A percentile compares a stretch with the other conserved stretches of the same genome.
Conservation (phyloP, 345 rosid species). For the Brassica cretica region DNA sequence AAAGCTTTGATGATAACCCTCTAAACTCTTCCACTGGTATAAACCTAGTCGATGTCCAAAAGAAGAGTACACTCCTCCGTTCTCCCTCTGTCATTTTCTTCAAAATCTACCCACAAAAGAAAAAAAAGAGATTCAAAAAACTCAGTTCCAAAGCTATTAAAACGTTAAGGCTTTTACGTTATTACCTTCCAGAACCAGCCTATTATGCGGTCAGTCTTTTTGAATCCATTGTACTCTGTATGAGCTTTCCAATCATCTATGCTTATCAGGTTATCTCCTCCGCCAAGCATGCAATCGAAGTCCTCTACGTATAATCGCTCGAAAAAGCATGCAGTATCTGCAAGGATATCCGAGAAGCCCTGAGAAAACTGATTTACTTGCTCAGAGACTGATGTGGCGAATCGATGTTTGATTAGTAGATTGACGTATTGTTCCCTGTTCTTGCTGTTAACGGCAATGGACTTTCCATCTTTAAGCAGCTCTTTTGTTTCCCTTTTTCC, state of each 20-base stretch:
- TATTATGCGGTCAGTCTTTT: conserved; percentile 69
- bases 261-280: conserved; percentile 63
- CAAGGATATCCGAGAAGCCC: conserved; percentile 69
- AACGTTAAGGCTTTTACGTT: not conserved
- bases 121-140: not conserved
- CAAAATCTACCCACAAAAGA: conserved; percentile 52
- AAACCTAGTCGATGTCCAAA: conserved; percentile 85
- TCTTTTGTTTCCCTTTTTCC: conserved; percentile 68
- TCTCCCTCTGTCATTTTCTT: conserved; percentile 68
- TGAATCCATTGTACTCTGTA: conserved; percentile 78
- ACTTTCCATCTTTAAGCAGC: conserved; percentile 58
- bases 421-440: conserved; percentile 72
- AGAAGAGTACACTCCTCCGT: conserved; percentile 65
- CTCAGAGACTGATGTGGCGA: conserved; percentile 62
- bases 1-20: conserved; percentile 71
- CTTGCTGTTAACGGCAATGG: conserved; percentile 65
- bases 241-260: conserved; percentile 86
- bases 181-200: conserved; percentile 93
- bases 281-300: conserved; percentile 85
- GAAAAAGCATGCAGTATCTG: conserved; percentile 41
- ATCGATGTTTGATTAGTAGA: conserved; percentile 60
- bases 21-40: conserved; percentile 87
- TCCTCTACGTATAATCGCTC: conserved; percentile 64
- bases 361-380: conserved; percentile 62
- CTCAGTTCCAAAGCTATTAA: not conserved